phyloP scores from a whole-genome alignment of 2,329 filamentous ascomycete species.

The Stagonosporopsis vannaccii region DNA sequence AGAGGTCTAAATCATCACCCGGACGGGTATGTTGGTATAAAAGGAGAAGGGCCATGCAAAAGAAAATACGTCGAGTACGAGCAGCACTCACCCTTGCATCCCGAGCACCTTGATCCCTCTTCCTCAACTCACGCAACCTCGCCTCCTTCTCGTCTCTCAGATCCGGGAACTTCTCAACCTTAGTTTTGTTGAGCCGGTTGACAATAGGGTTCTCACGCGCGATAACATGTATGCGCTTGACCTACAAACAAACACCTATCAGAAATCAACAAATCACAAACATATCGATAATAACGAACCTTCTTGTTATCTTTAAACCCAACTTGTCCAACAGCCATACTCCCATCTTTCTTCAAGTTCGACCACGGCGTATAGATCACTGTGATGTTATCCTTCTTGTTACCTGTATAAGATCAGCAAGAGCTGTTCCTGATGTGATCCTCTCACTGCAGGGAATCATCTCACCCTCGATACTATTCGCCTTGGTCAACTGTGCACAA shows the following conservation, averaged over 20 bases:
- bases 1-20: neutral
- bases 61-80: neutral
- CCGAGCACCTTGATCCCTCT: constrained; percentile 70
- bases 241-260: constrained; percentile 53
- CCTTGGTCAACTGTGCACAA: constrained; percentile 97
- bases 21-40: neutral
- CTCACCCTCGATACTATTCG: constrained; percentile 91
- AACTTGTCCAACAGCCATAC: constrained; percentile 95
- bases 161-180: constrained; percentile 85
- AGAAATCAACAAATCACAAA: neutral
- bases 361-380: constrained; percentile 98
- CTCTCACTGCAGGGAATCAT: neutral
- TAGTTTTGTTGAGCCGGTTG: constrained; percentile 98
- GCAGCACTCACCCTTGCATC: constrained; percentile 64
- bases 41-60: neutral
- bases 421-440: neutral
- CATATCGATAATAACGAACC: constrained; percentile 42
- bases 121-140: constrained; percentile 72
- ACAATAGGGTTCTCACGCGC: constrained; percentile 87
- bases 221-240: constrained; percentile 81
- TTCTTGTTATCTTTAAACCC: constrained; percentile 89
- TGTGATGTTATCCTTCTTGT: constrained; percentile 98
- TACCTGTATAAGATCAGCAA: constrained; percentile 64
- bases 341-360: constrained; percentile 93
- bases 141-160: constrained; percentile 83